Conservation (phyloP, 106 monocot genomes). For the Hemerocallis citrina region DNA sequence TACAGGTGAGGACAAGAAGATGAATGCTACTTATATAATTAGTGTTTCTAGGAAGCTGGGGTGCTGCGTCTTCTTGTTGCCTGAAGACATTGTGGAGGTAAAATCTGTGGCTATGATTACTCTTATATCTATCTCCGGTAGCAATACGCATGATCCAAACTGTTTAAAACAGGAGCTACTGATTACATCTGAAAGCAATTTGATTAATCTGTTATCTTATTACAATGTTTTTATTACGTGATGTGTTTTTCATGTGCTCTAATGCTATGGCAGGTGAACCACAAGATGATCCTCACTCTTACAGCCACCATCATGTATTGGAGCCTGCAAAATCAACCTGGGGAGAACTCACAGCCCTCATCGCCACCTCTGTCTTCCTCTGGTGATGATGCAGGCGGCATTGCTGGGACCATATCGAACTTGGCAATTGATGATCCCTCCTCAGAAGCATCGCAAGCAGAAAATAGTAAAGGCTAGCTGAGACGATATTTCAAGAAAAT, state of each 20-base stretch:
- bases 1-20: conserved; percentile 83
- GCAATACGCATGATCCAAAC: neutral
- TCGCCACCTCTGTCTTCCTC: conserved; percentile 8
- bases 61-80: conserved; percentile 83
- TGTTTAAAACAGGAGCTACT: neutral
- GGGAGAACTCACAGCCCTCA: conserved; percentile 13
- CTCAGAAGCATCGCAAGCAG: too few species aligned
- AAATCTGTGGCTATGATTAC: neutral
- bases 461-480: too few species aligned
- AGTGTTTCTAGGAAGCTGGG: conserved; percentile 89
- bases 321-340: conserved; percentile 47
- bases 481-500: too few species aligned
- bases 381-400: neutral
- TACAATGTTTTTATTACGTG: too few species aligned
- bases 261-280: conserved; percentile 54
- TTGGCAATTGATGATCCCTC: conserved; percentile 40
- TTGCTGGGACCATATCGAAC: conserved; percentile 18
- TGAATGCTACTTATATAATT: conserved; percentile 92
- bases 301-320: conserved; percentile 91
- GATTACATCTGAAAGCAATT: too few species aligned
- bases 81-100: conserved; percentile 96
- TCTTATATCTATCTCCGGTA: neutral
- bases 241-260: too few species aligned
- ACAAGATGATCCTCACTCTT: conserved; percentile 86
- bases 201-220: neutral